phyloP scores from a whole-genome alignment of 2,329 filamentous ascomycete species.

The Raffaelea arxii region DNA sequence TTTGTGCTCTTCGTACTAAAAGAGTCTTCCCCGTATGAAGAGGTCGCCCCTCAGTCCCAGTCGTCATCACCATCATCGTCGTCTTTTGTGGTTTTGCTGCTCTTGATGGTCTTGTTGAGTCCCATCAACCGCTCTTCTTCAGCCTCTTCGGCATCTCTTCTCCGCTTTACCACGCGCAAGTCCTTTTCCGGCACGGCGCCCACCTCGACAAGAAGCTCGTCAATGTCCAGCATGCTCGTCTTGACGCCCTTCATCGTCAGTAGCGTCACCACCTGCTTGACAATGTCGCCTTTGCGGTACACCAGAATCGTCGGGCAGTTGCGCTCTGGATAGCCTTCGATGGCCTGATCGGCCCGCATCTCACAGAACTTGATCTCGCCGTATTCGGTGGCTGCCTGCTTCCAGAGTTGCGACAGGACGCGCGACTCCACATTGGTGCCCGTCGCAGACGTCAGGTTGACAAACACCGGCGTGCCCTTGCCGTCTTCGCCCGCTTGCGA shows the following conservation, averaged over 20 bases:
- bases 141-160: slow-evolving; percentile 48
- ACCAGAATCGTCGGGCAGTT: slow-evolving; percentile 93
- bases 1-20: not conserved
- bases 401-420: slow-evolving; percentile 77
- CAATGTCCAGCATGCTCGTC: slow-evolving; percentile 65
- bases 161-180: slow-evolving; percentile 59
- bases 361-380: slow-evolving; percentile 97
- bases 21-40: too few species aligned
- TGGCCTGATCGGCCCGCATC: slow-evolving; percentile 83
- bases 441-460: slow-evolving; percentile 70
- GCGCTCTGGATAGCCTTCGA: slow-evolving; percentile 89
- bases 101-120: slow-evolving; percentile 19
- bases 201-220: slow-evolving; percentile 70
- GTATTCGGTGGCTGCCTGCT: slow-evolving; percentile 71
- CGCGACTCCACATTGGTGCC: slow-evolving; percentile 79
- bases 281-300: slow-evolving; percentile 88
- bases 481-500: slow-evolving; percentile 37
- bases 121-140: slow-evolving; percentile 46
- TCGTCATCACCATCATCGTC: slow-evolving; percentile 18
- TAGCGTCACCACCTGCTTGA: slow-evolving; percentile 84
- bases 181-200: slow-evolving; percentile 74
- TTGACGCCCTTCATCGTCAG: slow-evolving; percentile 64
- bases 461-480: slow-evolving; percentile 43
- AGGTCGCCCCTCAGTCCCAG: slow-evolving; percentile 22
- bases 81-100: slow-evolving; percentile 10